Percentiles rank a stretch among this genome's conserved stretches.
Evolutionary conservation across 352 stramenopile species (phyloP).

Genomic region (Globisporangium nodosum): DNA sequence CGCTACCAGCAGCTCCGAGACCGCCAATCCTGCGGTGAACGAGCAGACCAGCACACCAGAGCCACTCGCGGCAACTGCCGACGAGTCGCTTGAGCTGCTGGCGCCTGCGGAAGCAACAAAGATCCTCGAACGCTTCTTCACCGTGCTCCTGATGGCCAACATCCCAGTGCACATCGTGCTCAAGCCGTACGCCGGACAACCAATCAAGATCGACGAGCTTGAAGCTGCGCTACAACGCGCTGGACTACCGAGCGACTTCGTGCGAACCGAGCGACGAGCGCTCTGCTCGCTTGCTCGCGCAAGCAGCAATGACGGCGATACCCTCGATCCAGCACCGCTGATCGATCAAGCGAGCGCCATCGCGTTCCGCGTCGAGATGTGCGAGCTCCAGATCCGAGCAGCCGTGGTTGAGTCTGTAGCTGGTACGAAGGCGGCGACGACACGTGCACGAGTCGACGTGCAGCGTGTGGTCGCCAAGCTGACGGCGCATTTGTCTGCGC

Average conservation of each 20-base stretch:
- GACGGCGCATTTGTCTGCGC: slow-evolving; percentile 7
- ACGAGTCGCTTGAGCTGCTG: background rate
- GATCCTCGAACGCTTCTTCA: slow-evolving; percentile 23
- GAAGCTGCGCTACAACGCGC: slow-evolving; percentile 6
- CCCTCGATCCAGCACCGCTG: slow-evolving; percentile 8
- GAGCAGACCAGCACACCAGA: background rate
- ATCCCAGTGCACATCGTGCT: slow-evolving; percentile 11
- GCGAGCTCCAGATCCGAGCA: slow-evolving; percentile 41
- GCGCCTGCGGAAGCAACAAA: slow-evolving; percentile 1
- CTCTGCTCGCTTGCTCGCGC: slow-evolving; percentile 1
- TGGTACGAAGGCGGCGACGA: slow-evolving; percentile 10
- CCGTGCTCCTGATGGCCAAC: slow-evolving; percentile 19
- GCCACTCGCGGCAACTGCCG: background rate
- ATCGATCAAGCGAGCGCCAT: slow-evolving; percentile 18
- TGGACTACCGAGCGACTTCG: slow-evolving; percentile 2
- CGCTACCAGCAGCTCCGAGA: no score
- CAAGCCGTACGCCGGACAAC: slow-evolving; percentile 5
- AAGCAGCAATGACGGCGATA: background rate
- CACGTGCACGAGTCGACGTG: slow-evolving; percentile 20
- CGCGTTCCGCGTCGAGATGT: slow-evolving; percentile 38
- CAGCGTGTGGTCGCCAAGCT: slow-evolving; percentile 22
- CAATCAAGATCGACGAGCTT: slow-evolving; percentile 3
- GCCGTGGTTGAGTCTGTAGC: slow-evolving; percentile 14
- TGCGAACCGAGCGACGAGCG: slow-evolving; percentile 13
- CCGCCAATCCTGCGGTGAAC: background rate